These are phyloP conservation scores for Xylaria sp. DNA, from an alignment of 2,329 filamentous ascomycete species.

Conservation along the genomic window DNA sequence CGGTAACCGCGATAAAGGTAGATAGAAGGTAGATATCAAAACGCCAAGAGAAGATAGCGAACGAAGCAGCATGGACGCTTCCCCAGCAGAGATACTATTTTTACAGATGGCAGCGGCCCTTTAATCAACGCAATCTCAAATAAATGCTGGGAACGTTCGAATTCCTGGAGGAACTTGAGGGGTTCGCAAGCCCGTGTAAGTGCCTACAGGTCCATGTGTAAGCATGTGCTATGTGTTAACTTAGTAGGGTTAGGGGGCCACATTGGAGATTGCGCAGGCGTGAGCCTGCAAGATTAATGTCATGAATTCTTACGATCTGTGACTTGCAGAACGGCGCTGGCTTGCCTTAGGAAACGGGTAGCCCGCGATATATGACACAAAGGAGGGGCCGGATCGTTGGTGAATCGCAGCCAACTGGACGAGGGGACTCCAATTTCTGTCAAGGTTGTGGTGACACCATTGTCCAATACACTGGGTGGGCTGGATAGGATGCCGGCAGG, in stretches of 20 bases:
- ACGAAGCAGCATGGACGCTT: not conserved
- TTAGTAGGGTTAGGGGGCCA: not conserved
- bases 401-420: not conserved
- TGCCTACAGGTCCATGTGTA: too few species aligned
- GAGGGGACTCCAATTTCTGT: not conserved
- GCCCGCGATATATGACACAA: slow-evolving; percentile 2
- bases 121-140: not conserved
- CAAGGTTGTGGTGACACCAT: not conserved
- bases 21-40: slow-evolving; percentile 5
- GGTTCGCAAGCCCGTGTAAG: too few species aligned
- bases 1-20: slow-evolving; percentile 13
- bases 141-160: not conserved
- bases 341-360: not conserved
- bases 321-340: slow-evolving; percentile 1
- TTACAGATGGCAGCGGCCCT: not conserved
- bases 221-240: too few species aligned
- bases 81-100: not conserved
- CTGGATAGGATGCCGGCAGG: slow-evolving; percentile 6
- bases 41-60: not conserved
- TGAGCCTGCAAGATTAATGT: not conserved
- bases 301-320: slow-evolving; percentile 9
- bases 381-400: slow-evolving; percentile 4
- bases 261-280: not conserved
- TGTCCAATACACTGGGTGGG: slow-evolving; percentile 1
- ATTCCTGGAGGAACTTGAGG: not conserved